Conservation (phyloP, 2,329 filamentous ascomycete genomes). For the Amauroascus niger region DNA sequence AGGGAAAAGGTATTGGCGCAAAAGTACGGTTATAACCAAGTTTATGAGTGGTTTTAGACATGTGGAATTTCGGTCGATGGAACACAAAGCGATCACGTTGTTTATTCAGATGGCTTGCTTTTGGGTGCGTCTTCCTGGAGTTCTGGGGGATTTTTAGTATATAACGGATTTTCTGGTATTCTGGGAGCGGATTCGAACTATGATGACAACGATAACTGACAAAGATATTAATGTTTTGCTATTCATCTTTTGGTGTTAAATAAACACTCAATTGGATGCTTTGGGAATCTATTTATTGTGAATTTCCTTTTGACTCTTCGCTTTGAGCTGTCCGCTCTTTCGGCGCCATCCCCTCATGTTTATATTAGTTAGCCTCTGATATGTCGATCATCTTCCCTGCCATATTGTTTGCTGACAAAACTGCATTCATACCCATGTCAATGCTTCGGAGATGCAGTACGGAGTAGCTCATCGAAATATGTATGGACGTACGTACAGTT, state of each 20-base stretch:
- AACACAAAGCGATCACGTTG: not conserved
- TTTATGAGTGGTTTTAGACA: not conserved
- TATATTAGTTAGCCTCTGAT: not conserved
- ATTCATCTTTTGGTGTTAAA: not conserved
- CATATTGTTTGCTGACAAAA: not conserved
- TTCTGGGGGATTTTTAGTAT: not conserved
- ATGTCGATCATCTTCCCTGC: not conserved
- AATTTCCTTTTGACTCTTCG: not conserved
- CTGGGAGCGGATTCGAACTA: not conserved
- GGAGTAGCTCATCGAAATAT: not conserved
- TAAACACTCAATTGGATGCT: not conserved
- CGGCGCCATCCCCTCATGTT: not conserved
- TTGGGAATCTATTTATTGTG: not conserved
- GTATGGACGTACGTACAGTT: not conserved
- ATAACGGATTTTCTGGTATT: not conserved
- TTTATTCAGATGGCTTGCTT: not conserved
- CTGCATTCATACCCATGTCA: not conserved
- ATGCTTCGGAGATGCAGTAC: not conserved
- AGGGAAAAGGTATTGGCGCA: slow-evolving; percentile 60
- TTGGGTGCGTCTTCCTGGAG: not conserved
- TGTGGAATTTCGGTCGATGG: not conserved
- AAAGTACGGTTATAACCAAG: slow-evolving; percentile 38
- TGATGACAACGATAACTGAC: not conserved
- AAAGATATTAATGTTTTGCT: not conserved
- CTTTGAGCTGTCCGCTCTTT: not conserved